Base-by-base conservation (phyloP, 345 rosid genomes). In the Gossypium thurberi region DNA sequence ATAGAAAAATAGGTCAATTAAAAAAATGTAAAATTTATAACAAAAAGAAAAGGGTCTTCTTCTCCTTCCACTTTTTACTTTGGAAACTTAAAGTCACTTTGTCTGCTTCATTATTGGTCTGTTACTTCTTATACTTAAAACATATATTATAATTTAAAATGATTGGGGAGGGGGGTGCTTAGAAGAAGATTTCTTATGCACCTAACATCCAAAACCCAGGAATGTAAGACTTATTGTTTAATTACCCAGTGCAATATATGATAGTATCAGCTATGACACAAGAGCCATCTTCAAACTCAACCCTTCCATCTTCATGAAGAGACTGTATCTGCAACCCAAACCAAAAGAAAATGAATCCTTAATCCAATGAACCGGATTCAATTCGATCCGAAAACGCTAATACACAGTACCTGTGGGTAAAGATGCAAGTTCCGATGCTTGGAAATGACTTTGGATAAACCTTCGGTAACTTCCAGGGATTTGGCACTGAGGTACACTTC, bases 211-310 rank as follows among this genome's bases (percentile, higher is more conserved):
- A 33, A 33, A 33, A 4, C 40, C 40, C 40, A 5, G 6, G 40
- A 33, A 33, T 33, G 40, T 33, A 33, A 33, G 40, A 33, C 40
- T 33, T 4, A 4, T 33, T 33, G 10, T 55, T 18, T 55, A 55
- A 71, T 83, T 90, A 94, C 98, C 98, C 97, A 13, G 97, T 91
- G 91, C 98, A 94, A 67, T 91, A 89, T 37, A 94, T 43, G 73
- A 91, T 87, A 4, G 97, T 83, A 70, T 94, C 90, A 2, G 97
- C 92, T 14, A 81, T 69, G 65, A 89, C 78, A 74, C 79, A 86
- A 25, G 89, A 79, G 11, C 97, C 95, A 69, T 94, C 91, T 1
- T 75, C 81, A 60, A 94, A 94, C 23, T 28, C 10, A 61, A 90
- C 89, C 21, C 72, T 76, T 37, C 98, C 97, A 78, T 94, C 97